A percentile compares a stretch with the other conserved stretches of the same genome.
These are phyloP conservation scores for Blepharisma stoltei DNA, from an alignment of 73 alveolate genomes.

Conservation along the genomic window DNA sequence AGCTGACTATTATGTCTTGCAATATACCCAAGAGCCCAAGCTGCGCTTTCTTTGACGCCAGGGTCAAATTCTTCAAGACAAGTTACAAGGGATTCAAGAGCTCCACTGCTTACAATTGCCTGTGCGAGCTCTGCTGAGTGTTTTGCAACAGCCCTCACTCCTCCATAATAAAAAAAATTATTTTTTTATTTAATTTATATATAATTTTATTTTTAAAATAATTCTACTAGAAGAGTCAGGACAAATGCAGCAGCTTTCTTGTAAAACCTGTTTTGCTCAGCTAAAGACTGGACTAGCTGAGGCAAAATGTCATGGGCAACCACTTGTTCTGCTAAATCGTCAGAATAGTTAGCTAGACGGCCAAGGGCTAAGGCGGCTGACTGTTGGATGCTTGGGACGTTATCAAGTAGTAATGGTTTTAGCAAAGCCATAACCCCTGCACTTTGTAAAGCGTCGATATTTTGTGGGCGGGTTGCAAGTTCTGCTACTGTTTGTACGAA, in stretches of 20 bases:
- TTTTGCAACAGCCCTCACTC: slow-evolving; percentile 98
- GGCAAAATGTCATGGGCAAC: slow-evolving; percentile 97
- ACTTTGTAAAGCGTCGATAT: slow-evolving; percentile 95
- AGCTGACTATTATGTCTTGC: slow-evolving; percentile 95
- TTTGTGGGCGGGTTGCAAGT: slow-evolving; percentile 98
- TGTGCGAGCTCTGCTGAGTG: slow-evolving; percentile 98
- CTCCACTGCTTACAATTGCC: slow-evolving; percentile 99
- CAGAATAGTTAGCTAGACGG: slow-evolving; percentile 96
- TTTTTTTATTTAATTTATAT: no score
- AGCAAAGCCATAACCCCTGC: slow-evolving; percentile 99
- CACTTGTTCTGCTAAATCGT: slow-evolving; percentile 90
- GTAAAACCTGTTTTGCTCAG: slow-evolving; percentile 97
- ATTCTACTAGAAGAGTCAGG: no score
- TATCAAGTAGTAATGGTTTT: slow-evolving; percentile 97
- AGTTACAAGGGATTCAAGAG: slow-evolving; percentile 97
- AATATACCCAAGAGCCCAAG: slow-evolving; percentile 95
- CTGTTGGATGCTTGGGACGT: slow-evolving; percentile 98
- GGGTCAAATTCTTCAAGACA: slow-evolving; percentile 99
- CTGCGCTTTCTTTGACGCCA: slow-evolving; percentile 98
- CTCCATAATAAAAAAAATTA: no score
- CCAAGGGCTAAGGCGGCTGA: slow-evolving; percentile 99
- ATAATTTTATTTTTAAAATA: no score
- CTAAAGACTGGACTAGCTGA: slow-evolving; percentile 93
- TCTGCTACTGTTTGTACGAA: slow-evolving; percentile 99
- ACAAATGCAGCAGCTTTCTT: slow-evolving; percentile 99